A percentile compares a stretch with the other conserved stretches of the same genome.
phyloP scores from a whole-genome alignment of 306 rosid genomes.

The Pueraria montana region DNA sequence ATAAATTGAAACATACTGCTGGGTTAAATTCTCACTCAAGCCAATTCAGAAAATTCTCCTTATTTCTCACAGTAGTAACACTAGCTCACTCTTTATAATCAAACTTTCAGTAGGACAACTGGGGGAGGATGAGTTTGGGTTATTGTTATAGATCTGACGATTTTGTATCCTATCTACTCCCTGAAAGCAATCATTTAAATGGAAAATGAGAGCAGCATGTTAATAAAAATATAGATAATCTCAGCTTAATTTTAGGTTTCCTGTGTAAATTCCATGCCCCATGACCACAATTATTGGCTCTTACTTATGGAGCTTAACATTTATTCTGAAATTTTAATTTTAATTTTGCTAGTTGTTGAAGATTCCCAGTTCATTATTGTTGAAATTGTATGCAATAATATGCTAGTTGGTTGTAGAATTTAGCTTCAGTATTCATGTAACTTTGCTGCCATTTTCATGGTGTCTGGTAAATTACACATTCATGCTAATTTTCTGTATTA shows the following conservation, averaged over 20 bases:
- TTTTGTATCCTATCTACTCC: background rate
- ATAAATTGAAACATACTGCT: background rate
- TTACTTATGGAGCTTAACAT: constrained; percentile 22
- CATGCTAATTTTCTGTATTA: constrained; percentile 28
- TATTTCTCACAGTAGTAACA: background rate
- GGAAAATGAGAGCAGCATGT: background rate
- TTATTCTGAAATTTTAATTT: constrained; percentile 26
- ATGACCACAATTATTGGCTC: background rate
- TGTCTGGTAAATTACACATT: constrained; percentile 28
- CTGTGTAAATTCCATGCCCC: constrained; percentile 5
- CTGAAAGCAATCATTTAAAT: constrained; percentile 10
- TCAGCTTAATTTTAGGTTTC: constrained; percentile 22
- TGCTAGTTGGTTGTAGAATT: constrained; percentile 34
- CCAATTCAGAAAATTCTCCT: background rate
- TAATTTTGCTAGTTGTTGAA: constrained; percentile 26
- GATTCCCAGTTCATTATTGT: constrained; percentile 36
- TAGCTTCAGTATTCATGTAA: constrained; percentile 29
- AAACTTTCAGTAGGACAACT: background rate
- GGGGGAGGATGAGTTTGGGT: background rate
- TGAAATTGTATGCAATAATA: constrained; percentile 35
- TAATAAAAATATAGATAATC: background rate
- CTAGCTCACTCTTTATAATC: background rate
- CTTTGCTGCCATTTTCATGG: constrained; percentile 11
- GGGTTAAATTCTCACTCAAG: background rate
- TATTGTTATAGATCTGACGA: constrained; percentile 8